A percentile compares a stretch with the other conserved stretches of the same genome.
Evolutionary conservation across 306 rosid species (phyloP).

Genomic region (Bauhinia variegata): DNA sequence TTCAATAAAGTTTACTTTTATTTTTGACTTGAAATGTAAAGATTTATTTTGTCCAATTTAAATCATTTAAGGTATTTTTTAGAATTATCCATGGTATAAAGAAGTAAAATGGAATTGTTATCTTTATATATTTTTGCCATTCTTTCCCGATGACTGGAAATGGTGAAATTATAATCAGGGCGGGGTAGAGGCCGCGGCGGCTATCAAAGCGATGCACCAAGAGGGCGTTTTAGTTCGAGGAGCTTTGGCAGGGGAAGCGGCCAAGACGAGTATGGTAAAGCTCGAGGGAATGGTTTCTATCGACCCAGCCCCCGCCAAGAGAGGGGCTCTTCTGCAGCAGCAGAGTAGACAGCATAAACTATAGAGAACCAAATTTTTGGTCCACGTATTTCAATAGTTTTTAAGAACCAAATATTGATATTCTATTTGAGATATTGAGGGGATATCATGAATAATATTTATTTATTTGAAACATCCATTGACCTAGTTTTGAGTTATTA

Average conservation of each 20-base stretch:
- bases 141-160: too few species aligned
- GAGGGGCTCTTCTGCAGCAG: slow-evolving; percentile 41
- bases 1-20: too few species aligned
- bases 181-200: slow-evolving; percentile 75
- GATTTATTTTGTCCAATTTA: too few species aligned
- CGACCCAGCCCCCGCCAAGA: slow-evolving; percentile 59
- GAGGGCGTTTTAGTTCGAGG: slow-evolving; percentile 57
- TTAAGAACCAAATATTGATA: slow-evolving; percentile 38
- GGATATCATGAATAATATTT: slow-evolving; percentile 45
- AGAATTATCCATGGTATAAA: too few species aligned
- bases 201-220: slow-evolving; percentile 58
- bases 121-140: too few species aligned
- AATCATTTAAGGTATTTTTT: too few species aligned
- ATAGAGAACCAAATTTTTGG: slow-evolving; percentile 24
- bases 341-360: slow-evolving; percentile 44
- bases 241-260: slow-evolving; percentile 52
- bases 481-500: too few species aligned
- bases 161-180: slow-evolving; percentile 49
- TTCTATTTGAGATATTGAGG: slow-evolving; percentile 35
- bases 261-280: slow-evolving; percentile 51
- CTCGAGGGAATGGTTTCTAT: slow-evolving; percentile 67
- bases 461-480: too few species aligned
- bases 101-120: too few species aligned
- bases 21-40: too few species aligned
- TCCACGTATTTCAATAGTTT: slow-evolving; percentile 24